phyloP scores from a whole-genome alignment of 2,329 filamentous ascomycete species.

The Elsinoe perseae region DNA sequence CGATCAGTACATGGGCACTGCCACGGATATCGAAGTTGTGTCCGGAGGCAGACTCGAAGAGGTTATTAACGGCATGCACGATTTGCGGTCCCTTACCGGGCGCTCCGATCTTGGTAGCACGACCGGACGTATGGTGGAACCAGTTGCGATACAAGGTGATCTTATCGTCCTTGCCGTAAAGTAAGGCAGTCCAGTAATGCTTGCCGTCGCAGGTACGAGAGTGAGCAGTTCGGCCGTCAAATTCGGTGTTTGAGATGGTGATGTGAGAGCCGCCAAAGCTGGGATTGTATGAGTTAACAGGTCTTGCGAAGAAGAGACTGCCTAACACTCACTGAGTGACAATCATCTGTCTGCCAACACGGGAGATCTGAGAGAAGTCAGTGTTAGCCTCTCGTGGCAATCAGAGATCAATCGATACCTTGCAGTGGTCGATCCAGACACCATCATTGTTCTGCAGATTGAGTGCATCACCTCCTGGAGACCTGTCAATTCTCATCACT shows the following conservation, averaged over 20 bases:
- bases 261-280: conserved; percentile 46
- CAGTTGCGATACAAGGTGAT: conserved; percentile 55
- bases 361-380: background rate
- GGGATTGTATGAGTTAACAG: conserved; percentile 53
- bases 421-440: conserved; percentile 33
- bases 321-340: background rate
- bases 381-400: no score
- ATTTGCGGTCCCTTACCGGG: conserved; percentile 40
- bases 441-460: conserved; percentile 30
- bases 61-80: conserved; percentile 54
- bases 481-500: no score
- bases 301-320: conserved; percentile 42
- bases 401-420: no score
- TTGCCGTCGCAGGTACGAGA: conserved; percentile 51
- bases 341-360: conserved; percentile 28
- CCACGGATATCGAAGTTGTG: conserved; percentile 47
- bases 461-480: conserved; percentile 34
- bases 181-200: conserved; percentile 54
- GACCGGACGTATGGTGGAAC: conserved; percentile 50
- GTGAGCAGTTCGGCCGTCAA: conserved; percentile 48
- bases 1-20: conserved; percentile 41
- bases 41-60: conserved; percentile 44
- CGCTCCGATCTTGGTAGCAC: conserved; percentile 44
- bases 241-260: conserved; percentile 53
- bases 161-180: conserved; percentile 47